These are phyloP conservation scores for Piper betle DNA, from an alignment of 164 flowering plant species.

Conservation along the genomic window DNA sequence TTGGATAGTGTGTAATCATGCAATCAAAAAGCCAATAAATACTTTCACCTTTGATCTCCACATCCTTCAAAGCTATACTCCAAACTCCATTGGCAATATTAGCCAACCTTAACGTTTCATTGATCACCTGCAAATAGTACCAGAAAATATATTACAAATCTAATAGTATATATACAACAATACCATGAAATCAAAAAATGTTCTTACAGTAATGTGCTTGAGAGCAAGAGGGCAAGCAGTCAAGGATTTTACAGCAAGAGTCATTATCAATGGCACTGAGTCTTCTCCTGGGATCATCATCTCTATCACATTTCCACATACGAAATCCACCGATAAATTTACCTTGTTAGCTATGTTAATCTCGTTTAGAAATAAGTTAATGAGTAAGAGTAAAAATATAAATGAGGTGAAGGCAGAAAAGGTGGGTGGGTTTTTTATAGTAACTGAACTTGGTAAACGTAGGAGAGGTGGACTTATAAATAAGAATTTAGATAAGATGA, in stretches of 20 bases:
- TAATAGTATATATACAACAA: not conserved
- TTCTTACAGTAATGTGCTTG: constrained; percentile 41
- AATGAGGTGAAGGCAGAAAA: no score
- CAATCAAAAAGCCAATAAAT: not conserved
- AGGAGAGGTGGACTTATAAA: no score
- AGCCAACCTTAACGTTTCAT: constrained; percentile 78
- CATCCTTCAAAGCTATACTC: constrained; percentile 83
- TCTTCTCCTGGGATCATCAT: constrained; percentile 99
- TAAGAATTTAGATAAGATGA: no score
- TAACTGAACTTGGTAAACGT: no score
- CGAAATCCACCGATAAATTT: constrained; percentile 41
- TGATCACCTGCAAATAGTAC: constrained; percentile 50
- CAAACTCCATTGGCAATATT: constrained; percentile 78
- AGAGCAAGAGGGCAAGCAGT: constrained; percentile 59
- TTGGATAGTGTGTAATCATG: no score
- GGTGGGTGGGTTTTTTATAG: no score
- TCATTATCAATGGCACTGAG: no score
- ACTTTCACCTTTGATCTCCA: constrained; percentile 61
- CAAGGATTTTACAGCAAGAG: constrained; percentile 80
- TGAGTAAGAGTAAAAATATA: not conserved
- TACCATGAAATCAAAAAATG: not conserved
- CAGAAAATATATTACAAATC: not conserved
- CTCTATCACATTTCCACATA: constrained; percentile 63
- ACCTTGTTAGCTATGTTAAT: constrained; percentile 5
- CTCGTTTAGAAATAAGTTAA: constrained; percentile 43